Base-by-base conservation (phyloP, 805 yeast species). In the Huiozyma naganishii region DNA sequence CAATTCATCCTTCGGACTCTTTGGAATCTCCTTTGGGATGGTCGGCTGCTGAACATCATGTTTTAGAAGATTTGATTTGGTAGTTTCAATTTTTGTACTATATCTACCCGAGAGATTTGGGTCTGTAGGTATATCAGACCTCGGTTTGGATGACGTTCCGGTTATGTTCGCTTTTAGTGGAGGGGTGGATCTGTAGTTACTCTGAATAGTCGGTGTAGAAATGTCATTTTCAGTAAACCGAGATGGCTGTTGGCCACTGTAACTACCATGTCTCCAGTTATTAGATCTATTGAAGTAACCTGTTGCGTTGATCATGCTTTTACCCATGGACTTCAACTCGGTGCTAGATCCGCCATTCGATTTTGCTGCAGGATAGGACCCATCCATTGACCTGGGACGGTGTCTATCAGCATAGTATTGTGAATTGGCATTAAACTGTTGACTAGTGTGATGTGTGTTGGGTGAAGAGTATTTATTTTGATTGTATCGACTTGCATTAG, bases 301-400 rank as follows among this genome's bases (percentile, higher is more conserved):
- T 10, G 36, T 33, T 5, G 51, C 41, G 27, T 47, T 52, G 34
- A 45, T 52, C 9, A 46, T 27, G 29, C 32, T 41, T 4, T 42
- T 17, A 17, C 23, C 23, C 23, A 17, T 17, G 23, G 23, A 17
- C 23, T 17, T 17, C 23, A 17, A 17, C 23, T 17, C 23, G 23
- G 23, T 17, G 23, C 23, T 17, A 17, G 23, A 17, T 3, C 23
- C 23, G 23, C 23, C 23, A 4, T 17, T 17, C 23, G 23, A 17
- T 17, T 17, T 17, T 17, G 39, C 37, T 17, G 44, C 48, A 7
- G 35, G 10, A 7, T 27, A 29, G 2, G 32, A 3, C 27, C 44
- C 39, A 9, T 48, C 51, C 32, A 49, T 41, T 4, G 58, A 52
- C 40, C 54, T 48, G 30, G 58, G 58, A 28, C 60, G 50, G 40